These are phyloP conservation scores for Cyberlindnera maritima DNA, from an alignment of 805 yeast genomes.

Conservation along the genomic window DNA sequence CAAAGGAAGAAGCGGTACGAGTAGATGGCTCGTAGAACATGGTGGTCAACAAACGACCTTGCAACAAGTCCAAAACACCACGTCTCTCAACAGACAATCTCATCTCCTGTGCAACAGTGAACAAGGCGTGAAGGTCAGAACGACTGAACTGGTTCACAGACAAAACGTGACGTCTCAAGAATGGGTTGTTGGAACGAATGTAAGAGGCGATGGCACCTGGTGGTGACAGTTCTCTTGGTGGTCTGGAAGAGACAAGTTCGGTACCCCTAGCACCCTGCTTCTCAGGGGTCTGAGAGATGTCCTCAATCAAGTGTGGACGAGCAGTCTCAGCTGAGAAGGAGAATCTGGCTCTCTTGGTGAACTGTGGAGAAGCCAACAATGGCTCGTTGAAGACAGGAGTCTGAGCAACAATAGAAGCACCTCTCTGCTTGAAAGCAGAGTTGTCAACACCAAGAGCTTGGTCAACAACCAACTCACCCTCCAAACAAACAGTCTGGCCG, in stretches of 20 bases:
- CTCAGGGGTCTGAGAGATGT: conserved; percentile 24
- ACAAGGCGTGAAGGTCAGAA: conserved; percentile 85
- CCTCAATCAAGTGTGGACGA: conserved; percentile 33
- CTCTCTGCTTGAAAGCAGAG: conserved; percentile 30
- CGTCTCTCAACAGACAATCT: conserved; percentile 94
- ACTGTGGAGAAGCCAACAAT: conserved; percentile 37
- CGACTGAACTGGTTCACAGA: conserved; percentile 87
- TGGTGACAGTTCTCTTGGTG: conserved; percentile 69
- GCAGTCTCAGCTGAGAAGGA: conserved; percentile 46
- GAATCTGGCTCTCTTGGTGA: conserved; percentile 42
- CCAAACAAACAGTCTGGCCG: conserved; percentile 78
- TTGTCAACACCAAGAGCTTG: conserved; percentile 55
- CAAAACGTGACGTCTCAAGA: conserved; percentile 81
- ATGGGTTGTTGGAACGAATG: conserved; percentile 83
- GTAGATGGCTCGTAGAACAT: conserved; percentile 98
- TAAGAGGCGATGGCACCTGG: conserved; percentile 76
- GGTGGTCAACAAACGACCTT: conserved; percentile 89
- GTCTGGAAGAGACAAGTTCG: conserved; percentile 69
- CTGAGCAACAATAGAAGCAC: conserved; percentile 23
- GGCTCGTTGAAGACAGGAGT: conserved; percentile 28
- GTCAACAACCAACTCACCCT: conserved; percentile 65
- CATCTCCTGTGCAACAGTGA: conserved; percentile 97
- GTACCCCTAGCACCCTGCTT: conserved; percentile 57
- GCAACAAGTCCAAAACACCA: conserved; percentile 87
- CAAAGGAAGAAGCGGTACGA: conserved; percentile 93